These are phyloP conservation scores for Fusarium chuoi DNA, from an alignment of 2,329 filamentous ascomycete genomes.

Conservation along the genomic window DNA sequence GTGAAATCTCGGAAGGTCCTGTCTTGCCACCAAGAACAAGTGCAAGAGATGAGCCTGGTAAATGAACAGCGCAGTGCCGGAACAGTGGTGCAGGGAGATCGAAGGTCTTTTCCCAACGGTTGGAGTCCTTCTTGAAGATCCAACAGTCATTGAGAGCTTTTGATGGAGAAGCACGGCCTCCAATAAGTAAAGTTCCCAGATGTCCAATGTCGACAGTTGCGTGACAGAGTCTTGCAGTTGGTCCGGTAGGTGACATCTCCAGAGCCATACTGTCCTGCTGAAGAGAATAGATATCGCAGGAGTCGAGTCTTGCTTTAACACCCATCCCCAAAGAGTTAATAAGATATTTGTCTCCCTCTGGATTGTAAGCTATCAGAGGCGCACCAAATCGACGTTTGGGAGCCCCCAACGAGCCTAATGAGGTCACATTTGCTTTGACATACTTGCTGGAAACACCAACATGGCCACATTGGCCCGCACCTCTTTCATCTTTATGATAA, in stretches of 20 bases:
- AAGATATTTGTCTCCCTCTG: conserved; percentile 56
- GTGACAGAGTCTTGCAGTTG: conserved; percentile 73
- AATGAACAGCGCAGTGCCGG: conserved; percentile 73
- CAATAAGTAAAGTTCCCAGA: conserved; percentile 71
- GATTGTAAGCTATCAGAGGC: conserved; percentile 54
- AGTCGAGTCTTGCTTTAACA: conserved; percentile 56
- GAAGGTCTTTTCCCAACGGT: conserved; percentile 70
- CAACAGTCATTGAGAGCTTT: conserved; percentile 78
- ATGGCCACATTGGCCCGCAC: background rate
- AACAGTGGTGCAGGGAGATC: conserved; percentile 78
- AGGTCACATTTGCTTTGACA: conserved; percentile 16
- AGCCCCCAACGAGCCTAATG: conserved; percentile 17
- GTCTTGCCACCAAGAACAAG: conserved; percentile 73
- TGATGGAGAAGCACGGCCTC: conserved; percentile 82
- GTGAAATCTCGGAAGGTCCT: conserved; percentile 58
- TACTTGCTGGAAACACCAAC: background rate
- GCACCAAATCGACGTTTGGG: conserved; percentile 69
- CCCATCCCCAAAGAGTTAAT: conserved; percentile 58
- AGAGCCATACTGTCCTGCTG: conserved; percentile 29
- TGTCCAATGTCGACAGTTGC: conserved; percentile 74
- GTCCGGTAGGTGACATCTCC: conserved; percentile 46
- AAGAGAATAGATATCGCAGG: conserved; percentile 61
- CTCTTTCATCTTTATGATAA: background rate
- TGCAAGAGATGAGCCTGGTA: conserved; percentile 60
- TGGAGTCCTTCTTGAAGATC: conserved; percentile 67